A percentile compares a stretch with the other conserved stretches of the same genome.
phyloP scores from a whole-genome alignment of 148 eudicot genomes.

The Selenicereus undatus region DNA sequence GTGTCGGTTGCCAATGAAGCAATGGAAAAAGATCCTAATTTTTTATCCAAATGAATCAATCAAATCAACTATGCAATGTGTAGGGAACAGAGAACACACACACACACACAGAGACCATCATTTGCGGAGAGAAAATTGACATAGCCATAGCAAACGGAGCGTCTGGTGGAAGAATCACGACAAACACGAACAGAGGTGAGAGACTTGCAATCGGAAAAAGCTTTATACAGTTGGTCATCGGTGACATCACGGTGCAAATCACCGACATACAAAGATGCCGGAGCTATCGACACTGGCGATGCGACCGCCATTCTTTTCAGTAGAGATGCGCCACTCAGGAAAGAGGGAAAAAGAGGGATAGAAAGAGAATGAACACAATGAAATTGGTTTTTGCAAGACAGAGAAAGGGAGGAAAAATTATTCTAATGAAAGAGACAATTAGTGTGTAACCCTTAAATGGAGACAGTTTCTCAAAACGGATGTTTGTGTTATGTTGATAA shows the following conservation, averaged over 20 bases:
- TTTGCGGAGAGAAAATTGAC: constrained; percentile 60
- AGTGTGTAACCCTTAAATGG: constrained; percentile 17
- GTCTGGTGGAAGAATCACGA: constrained; percentile 55
- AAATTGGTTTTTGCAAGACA: constrained; percentile 20
- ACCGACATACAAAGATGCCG: constrained; percentile 72
- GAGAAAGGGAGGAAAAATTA: background rate
- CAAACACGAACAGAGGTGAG: constrained; percentile 75
- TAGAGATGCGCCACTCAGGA: background rate
- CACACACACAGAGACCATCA: constrained; percentile 39
- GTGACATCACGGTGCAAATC: constrained; percentile 55
- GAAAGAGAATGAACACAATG: background rate
- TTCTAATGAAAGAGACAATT: background rate
- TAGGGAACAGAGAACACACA: too few species aligned
- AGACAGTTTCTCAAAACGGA: constrained; percentile 15
- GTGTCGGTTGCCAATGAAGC: too few species aligned
- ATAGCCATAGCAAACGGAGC: constrained; percentile 76
- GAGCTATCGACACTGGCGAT: constrained; percentile 9
- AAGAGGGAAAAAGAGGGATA: background rate
- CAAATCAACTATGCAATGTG: too few species aligned
- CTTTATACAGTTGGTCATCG: constrained; percentile 48
- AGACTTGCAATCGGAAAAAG: constrained; percentile 53
- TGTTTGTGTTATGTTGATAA: background rate
- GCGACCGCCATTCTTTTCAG: background rate
- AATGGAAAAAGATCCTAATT: too few species aligned
- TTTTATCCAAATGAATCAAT: too few species aligned